Evolutionary conservation across 2,329 filamentous ascomycete species (phyloP), one percentile per base, ranked within the genome.

Genomic region (Arthrinium puccinioides): DNA sequence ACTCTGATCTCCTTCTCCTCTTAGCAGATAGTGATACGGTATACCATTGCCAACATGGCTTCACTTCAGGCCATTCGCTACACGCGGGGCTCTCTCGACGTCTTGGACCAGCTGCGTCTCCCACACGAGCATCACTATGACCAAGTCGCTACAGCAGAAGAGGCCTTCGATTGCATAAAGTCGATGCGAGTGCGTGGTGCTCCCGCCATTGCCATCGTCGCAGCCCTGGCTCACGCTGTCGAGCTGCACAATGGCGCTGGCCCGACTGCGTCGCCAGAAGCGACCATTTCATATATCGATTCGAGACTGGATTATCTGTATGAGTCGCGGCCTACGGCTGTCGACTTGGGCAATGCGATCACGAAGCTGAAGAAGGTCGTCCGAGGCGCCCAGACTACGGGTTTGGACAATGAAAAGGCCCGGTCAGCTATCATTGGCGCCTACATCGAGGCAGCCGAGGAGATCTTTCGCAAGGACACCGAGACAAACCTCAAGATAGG

Each of bases 131-230:
- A 86, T 53, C 76, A 85, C 58, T 92, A 89, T 59, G 84, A 90
- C 52, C 59, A 74, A 45, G 76, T 90, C 37, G 72, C 72, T 21
- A 84, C 76, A 9, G 76, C 79, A 44, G 74, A 82, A 49, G 82
- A 87, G 61, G 86, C 84, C 25, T 92, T 87, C 64, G 81, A 87
- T 57, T 85, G 83, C 51, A 92, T 92, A 63, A 80, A 79, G 50
- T 74, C 83, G 13, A 92, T 92, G 86, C 66, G 79, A 33, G 79
- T 82, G 6, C 79, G 86, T 52, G 87, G 87, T 27, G 92, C 92
- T 5, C 92, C 92, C 1, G 92, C 92, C 31, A 98, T 98, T 59
- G 92, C 92, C 30, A 97, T 98, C 46, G 92, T 98, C n/a, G 92
- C 92, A 16, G 86, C 85, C 15, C 74, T 98, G 23, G 82, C 86